Evolutionary conservation across 2,329 filamentous ascomycete species (phyloP).

Genomic region (Ascochyta fabae): DNA sequence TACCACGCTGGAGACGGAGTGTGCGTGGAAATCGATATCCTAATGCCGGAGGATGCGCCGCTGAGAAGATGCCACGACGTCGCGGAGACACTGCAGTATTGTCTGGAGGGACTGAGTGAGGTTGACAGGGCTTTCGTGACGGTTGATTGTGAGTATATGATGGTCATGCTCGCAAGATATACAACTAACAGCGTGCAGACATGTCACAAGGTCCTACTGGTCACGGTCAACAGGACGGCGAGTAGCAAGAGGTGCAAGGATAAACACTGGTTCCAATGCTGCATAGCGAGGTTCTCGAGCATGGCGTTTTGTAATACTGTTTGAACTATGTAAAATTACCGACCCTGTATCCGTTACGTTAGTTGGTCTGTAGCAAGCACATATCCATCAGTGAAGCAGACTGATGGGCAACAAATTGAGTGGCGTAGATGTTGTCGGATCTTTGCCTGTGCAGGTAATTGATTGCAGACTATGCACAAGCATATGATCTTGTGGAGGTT

Average conservation of each 20-base stretch:
- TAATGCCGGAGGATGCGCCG: constrained; percentile 61
- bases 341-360: too few species aligned
- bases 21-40: constrained; percentile 67
- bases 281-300: constrained; percentile 1
- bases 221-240: constrained; percentile 22
- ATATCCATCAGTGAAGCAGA: too few species aligned
- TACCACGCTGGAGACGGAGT: constrained; percentile 69
- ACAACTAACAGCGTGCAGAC: constrained; percentile 23
- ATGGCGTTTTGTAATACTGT: too few species aligned
- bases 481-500: background rate
- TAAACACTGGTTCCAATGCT: background rate
- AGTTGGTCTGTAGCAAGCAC: too few species aligned
- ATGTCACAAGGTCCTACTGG: constrained; percentile 36
- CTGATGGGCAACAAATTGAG: too few species aligned
- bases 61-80: constrained; percentile 64
- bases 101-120: constrained; percentile 61
- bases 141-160: constrained; percentile 54
- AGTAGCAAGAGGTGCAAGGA: background rate
- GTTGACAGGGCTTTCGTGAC: constrained; percentile 61
- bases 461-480: background rate
- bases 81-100: constrained; percentile 69
- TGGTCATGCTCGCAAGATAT: background rate
- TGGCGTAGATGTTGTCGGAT: too few species aligned
- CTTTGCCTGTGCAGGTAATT: too few species aligned
- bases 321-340: too few species aligned